Percentiles rank a stretch among this genome's conserved stretches.
Evolutionary conservation across 2,329 filamentous ascomycete genomes (phyloP).

Genomic region (Microcyclosporella mali): DNA sequence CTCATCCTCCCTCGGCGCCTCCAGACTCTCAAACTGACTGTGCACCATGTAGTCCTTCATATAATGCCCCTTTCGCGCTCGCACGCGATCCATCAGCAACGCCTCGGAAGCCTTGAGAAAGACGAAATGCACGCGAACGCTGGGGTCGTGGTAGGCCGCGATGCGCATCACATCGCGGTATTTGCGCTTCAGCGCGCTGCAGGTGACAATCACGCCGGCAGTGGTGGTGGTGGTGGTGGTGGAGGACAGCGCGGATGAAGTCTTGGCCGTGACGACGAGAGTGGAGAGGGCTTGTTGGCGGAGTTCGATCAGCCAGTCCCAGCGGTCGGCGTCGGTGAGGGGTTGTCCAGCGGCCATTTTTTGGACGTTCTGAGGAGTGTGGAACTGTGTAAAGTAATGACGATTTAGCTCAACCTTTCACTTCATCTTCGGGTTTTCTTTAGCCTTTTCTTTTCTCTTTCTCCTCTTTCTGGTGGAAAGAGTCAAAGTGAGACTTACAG

Average conservation of each 20-base stretch:
- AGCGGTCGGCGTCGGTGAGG: slow-evolving; percentile 86
- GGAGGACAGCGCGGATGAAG: too few species aligned
- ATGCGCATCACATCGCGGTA: slow-evolving; percentile 68
- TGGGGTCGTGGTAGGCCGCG: slow-evolving; percentile 42
- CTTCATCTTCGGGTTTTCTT: too few species aligned
- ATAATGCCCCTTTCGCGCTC: slow-evolving; percentile 73
- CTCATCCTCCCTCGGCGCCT: slow-evolving; percentile 62
- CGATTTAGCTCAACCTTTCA: background rate
- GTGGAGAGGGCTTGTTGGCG: slow-evolving; percentile 40
- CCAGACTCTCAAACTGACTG: slow-evolving; percentile 83
- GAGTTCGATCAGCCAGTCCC: slow-evolving; percentile 76
- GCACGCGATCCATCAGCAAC: slow-evolving; percentile 69
- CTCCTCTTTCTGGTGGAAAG: background rate
- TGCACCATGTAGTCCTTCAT: slow-evolving; percentile 96
- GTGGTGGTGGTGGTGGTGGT: slow-evolving; percentile 22
- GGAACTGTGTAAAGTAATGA: slow-evolving; percentile 39
- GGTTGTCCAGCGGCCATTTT: slow-evolving; percentile 86
- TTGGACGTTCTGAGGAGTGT: slow-evolving; percentile 51
- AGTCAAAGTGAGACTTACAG: slow-evolving; percentile 31
- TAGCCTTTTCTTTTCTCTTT: background rate
- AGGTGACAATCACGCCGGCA: slow-evolving; percentile 79
- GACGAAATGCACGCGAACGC: slow-evolving; percentile 69
- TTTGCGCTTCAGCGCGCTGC: slow-evolving; percentile 92
- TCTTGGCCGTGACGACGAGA: slow-evolving; percentile 20
- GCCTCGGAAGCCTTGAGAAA: slow-evolving; percentile 76